Conservation (phyloP, 306 rosid genomes). For the Delonix regia region DNA sequence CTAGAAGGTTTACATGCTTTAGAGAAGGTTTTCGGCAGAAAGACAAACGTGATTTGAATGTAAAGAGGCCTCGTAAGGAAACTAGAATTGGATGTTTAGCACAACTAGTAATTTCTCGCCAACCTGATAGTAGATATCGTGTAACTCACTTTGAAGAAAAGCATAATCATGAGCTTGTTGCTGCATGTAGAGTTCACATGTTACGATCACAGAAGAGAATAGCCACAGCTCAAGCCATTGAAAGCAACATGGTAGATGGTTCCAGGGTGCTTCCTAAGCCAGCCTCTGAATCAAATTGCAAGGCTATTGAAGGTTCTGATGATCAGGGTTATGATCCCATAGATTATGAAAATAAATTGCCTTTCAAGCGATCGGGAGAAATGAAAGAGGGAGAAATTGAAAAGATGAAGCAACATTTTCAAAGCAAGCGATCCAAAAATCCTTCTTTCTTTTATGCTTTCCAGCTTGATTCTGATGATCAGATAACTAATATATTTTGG, state of each 20-base stretch:
- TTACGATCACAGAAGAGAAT: slow-evolving; percentile 63
- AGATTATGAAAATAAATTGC: slow-evolving; percentile 45
- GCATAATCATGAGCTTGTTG: slow-evolving; percentile 70
- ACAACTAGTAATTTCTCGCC: slow-evolving; percentile 61
- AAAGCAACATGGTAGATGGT: slow-evolving; percentile 39
- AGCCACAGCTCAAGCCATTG: slow-evolving; percentile 43
- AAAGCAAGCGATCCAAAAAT: slow-evolving; percentile 47
- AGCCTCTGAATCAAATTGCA: slow-evolving; percentile 35
- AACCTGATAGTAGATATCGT: slow-evolving; percentile 63
- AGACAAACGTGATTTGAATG: slow-evolving; percentile 51
- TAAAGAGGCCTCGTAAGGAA: slow-evolving; percentile 64
- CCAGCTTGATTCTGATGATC: slow-evolving; percentile 60
- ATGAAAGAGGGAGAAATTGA: slow-evolving; percentile 54
- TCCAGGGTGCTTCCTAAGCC: slow-evolving; percentile 32
- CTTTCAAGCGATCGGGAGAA: slow-evolving; percentile 43
- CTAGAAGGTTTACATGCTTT: slow-evolving; percentile 67
- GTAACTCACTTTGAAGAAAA: slow-evolving; percentile 65
- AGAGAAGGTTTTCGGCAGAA: slow-evolving; percentile 72
- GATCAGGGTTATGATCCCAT: slow-evolving; percentile 38
- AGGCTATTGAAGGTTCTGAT: slow-evolving; percentile 33
- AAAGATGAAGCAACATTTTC: slow-evolving; percentile 52
- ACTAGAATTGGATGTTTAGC: slow-evolving; percentile 76
- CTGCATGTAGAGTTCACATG: slow-evolving; percentile 61
- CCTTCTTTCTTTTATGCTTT: slow-evolving; percentile 60
- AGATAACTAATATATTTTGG: slow-evolving; percentile 61